Percentiles rank a stretch among this genome's conserved stretches.
These are phyloP conservation scores for Debaryomyces subglobosus DNA, from an alignment of 1,139 yeast species.

Conservation along the genomic window DNA sequence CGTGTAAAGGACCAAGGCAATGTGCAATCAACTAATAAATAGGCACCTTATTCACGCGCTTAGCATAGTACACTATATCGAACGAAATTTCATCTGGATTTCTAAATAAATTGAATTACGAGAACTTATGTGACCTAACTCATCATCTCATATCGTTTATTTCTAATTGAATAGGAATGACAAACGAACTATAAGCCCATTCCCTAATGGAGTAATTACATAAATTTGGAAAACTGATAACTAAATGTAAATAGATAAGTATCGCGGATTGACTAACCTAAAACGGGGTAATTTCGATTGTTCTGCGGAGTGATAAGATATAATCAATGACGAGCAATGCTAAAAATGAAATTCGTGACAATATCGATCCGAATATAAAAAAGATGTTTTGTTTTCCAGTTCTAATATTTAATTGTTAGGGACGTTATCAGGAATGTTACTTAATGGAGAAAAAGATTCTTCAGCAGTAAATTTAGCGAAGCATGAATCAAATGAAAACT, in stretches of 20 bases:
- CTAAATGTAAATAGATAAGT: no score
- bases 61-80: no score
- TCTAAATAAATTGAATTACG: constrained; percentile 87
- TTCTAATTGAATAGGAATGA: background rate
- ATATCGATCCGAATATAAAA: no score
- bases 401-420: background rate
- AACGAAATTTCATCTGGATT: constrained; percentile 80
- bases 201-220: no score
- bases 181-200: no score
- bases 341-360: background rate
- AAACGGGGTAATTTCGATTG: background rate
- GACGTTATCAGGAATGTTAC: background rate
- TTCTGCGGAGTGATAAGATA: background rate
- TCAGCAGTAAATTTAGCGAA: background rate
- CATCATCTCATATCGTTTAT: constrained; percentile 35
- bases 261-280: background rate
- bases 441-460: background rate
- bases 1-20: no score
- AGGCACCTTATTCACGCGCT: no score
- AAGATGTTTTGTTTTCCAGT: no score
- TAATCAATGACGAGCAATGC: background rate
- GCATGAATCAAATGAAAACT: background rate
- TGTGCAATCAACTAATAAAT: no score
- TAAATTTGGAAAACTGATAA: no score
- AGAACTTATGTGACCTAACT: constrained; percentile 46